phyloP scores from a whole-genome alignment of 768 basidiomycete species.

The Tulasnella sp. region DNA sequence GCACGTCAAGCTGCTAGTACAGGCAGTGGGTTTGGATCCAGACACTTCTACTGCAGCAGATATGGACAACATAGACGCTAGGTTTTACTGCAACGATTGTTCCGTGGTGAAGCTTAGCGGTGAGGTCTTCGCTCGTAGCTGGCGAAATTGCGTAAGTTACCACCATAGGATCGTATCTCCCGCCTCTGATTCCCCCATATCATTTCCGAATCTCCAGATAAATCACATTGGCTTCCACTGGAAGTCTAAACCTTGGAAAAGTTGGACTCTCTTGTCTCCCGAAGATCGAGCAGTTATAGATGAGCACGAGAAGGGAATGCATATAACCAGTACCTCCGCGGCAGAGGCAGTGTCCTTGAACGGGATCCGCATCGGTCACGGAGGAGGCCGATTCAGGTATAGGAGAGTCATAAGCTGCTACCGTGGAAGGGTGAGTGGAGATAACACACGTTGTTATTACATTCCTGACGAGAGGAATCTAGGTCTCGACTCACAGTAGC shows the following conservation, averaged over 20 bases:
- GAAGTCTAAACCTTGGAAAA: neutral
- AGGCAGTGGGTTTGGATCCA: conserved; percentile 19
- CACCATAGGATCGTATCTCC: neutral
- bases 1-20: neutral
- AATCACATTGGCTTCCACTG: neutral
- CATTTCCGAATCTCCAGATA: neutral
- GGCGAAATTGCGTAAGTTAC: conserved; percentile 14
- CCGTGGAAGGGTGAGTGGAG: too few relatives aligned
- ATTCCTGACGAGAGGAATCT: too few relatives aligned
- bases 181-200: neutral
- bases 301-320: neutral
- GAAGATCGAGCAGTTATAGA: neutral
- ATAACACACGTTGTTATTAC: too few relatives aligned
- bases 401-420: too few relatives aligned
- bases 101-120: neutral
- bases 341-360: too few relatives aligned
- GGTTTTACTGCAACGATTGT: conserved; percentile 25
- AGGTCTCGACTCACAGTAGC: too few relatives aligned
- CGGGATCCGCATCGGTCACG: too few relatives aligned
- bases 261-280: neutral
- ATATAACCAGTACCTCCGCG: neutral
- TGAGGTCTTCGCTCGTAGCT: neutral
- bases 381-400: too few relatives aligned
- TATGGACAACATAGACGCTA: conserved; percentile 1
- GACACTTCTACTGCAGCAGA: neutral